A percentile compares a stretch with the other conserved stretches of the same genome.
phyloP scores from a whole-genome alignment of 345 rosid genomes.

The Gossypium anomalum region DNA sequence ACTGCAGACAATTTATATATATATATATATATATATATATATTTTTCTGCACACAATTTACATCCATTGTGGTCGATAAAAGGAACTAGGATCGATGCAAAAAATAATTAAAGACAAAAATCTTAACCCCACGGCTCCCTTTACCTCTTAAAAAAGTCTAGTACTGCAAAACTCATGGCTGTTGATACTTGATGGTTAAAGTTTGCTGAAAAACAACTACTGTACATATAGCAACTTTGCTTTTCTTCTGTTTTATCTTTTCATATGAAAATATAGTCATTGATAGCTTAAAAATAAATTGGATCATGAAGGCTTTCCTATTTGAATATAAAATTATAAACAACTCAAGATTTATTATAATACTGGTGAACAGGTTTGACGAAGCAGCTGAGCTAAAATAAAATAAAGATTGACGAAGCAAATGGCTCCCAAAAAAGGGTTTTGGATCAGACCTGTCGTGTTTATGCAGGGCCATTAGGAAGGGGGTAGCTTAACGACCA shows the following conservation, averaged over 20 bases:
- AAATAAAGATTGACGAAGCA: neutral
- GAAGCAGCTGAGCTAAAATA: too few relatives aligned
- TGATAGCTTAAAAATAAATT: neutral
- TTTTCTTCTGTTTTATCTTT: neutral
- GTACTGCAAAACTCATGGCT: neutral
- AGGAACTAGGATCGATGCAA: neutral
- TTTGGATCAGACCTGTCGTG: neutral
- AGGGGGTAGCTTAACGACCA: neutral
- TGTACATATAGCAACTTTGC: neutral
- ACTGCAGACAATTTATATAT: too few relatives aligned
- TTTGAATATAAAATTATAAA: neutral
- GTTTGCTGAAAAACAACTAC: neutral
- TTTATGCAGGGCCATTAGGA: neutral
- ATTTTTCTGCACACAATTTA: neutral
- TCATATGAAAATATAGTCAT: neutral
- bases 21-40: too few relatives aligned
- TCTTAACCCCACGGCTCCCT: neutral
- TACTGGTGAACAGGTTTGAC: too few relatives aligned
- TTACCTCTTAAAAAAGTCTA: neutral
- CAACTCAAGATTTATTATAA: neutral
- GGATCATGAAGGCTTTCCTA: neutral
- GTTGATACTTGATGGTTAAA: neutral
- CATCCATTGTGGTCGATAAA: neutral
- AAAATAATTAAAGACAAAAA: neutral
- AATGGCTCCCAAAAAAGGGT: neutral